Conservation (phyloP, 2,329 filamentous ascomycete genomes). For the Bertia moriformis region DNA sequence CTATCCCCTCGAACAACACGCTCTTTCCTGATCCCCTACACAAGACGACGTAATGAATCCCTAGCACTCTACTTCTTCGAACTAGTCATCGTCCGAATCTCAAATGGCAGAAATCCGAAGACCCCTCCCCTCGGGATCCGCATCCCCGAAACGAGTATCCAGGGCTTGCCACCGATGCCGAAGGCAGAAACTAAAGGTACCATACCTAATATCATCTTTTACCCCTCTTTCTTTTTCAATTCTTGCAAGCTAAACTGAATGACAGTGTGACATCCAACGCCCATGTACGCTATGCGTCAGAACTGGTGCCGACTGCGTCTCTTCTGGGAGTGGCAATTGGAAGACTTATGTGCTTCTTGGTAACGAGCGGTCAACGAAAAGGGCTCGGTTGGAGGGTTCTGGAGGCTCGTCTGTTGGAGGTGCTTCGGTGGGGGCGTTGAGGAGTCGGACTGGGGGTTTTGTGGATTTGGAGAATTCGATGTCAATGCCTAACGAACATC, state of each 20-base stretch:
- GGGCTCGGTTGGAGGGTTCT: too few species aligned
- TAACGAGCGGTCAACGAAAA: background rate
- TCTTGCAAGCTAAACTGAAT: background rate
- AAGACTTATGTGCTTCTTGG: constrained; percentile 1
- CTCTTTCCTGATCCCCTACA: too few species aligned
- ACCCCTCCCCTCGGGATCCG: too few species aligned
- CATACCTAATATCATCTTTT: too few species aligned
- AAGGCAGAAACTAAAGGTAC: background rate
- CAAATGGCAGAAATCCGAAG: too few species aligned
- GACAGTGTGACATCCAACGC: constrained; percentile 9
- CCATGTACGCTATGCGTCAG: constrained; percentile 15
- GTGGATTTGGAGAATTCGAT: background rate
- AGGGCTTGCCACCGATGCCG: background rate
- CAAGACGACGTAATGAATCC: too few species aligned
- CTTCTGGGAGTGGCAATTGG: constrained; percentile 5
- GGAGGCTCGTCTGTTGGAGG: too few species aligned
- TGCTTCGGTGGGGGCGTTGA: background rate
- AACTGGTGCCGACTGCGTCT: constrained; percentile 9
- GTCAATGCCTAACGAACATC: background rate
- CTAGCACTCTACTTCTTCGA: too few species aligned
- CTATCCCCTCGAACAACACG: too few species aligned
- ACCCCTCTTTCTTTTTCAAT: background rate
- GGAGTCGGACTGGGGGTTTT: background rate
- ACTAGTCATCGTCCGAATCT: too few species aligned
- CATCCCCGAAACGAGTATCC: too few species aligned